Evolutionary conservation across 2,329 filamentous ascomycete species (phyloP), one percentile per base, ranked within the genome.

Genomic region (Amauroascus verrucosus): DNA sequence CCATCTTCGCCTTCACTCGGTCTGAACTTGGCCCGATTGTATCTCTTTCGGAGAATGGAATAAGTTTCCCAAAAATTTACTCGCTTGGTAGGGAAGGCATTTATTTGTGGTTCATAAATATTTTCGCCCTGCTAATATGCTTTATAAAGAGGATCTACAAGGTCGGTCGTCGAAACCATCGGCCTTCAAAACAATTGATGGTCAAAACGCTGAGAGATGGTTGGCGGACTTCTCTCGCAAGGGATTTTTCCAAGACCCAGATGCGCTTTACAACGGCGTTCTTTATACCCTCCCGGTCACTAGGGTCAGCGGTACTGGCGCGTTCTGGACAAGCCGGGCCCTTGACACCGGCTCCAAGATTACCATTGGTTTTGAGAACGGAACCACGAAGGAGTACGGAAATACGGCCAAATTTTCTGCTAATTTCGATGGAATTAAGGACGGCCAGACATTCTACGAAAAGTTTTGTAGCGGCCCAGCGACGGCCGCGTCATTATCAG

Each of bases 41-140:
- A 0, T 84, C 81, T 0, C 73, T 84, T 9, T 84, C 81, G 1
- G 60, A 68, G 2, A 80, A 85, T 62, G 82, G 82, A n/a, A 64
- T 70, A 16, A 72, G 76, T 50, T 62, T 81, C 11, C 82, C 82
- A 0, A 72, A 80, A 54, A 69, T 82, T 2, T 83, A 80, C 47
- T 44, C 53, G n/a, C 51, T 43, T 22, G 22, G 57, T 59, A 51
- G 38, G 55, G n/a, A 18, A 18, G 35, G 14, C n/a, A 16, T 41
- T 56, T 54, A 22, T 47, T 8, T 30, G 20, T 1, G 8, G 8
- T 54, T 20, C 6, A 11, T 44, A 24, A 18, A 48, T 4, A 50
- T 55, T 33, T 41, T 30, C 35, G 32, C n/a, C 35, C 24, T 33
- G n/a, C 48, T 50, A 20, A 50, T 35, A 20, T 37, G 37, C n/a